Percentiles rank a stretch among this genome's conserved stretches.
These are phyloP conservation scores for Coniosporium apollinis DNA, from an alignment of 495 filamentous ascomycete species.

Conservation along the genomic window DNA sequence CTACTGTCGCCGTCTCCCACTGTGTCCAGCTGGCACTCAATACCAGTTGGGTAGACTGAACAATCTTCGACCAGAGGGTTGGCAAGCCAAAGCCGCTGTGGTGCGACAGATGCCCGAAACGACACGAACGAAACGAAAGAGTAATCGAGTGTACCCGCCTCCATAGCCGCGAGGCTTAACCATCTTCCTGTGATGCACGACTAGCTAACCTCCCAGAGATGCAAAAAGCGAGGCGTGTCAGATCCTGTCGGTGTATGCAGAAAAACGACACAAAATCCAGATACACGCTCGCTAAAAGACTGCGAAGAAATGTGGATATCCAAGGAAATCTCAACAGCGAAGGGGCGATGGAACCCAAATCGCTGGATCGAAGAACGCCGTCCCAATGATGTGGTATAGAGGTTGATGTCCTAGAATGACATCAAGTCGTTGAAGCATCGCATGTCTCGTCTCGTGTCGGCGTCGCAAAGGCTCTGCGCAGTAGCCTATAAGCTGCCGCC, in stretches of 20 bases:
- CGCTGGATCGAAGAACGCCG: too few species aligned
- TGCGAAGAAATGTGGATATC: slow-evolving; percentile 14
- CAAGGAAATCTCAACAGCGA: slow-evolving; percentile 16
- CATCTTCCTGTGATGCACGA: slow-evolving; percentile 35
- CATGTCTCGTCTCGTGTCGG: slow-evolving; percentile 23
- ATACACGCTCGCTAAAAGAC: slow-evolving; percentile 18
- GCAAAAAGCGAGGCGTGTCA: slow-evolving; percentile 25
- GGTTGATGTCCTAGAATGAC: slow-evolving; percentile 1
- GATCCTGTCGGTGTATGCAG: slow-evolving; percentile 16
- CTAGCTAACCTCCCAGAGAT: slow-evolving; percentile 26
- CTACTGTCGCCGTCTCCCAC: slow-evolving; percentile 22
- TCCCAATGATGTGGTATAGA: slow-evolving; percentile 1
- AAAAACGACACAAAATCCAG: slow-evolving; percentile 9
- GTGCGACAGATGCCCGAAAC: slow-evolving; percentile 26
- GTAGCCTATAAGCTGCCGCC: slow-evolving; percentile 7
- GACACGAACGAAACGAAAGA: slow-evolving; percentile 20
- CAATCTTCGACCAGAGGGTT: slow-evolving; percentile 13
- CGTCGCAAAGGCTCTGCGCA: slow-evolving; percentile 15
- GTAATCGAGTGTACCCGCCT: slow-evolving; percentile 33
- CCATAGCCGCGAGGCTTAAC: slow-evolving; percentile 44
- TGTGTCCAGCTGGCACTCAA: slow-evolving; percentile 31
- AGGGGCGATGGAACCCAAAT: slow-evolving; percentile 1
- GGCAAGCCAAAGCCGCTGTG: slow-evolving; percentile 17
- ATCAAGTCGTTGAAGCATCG: slow-evolving; percentile 16
- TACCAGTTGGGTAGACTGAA: slow-evolving; percentile 23